phyloP scores from a whole-genome alignment of 257 asterid genomes.

The Osmanthus fragrans region DNA sequence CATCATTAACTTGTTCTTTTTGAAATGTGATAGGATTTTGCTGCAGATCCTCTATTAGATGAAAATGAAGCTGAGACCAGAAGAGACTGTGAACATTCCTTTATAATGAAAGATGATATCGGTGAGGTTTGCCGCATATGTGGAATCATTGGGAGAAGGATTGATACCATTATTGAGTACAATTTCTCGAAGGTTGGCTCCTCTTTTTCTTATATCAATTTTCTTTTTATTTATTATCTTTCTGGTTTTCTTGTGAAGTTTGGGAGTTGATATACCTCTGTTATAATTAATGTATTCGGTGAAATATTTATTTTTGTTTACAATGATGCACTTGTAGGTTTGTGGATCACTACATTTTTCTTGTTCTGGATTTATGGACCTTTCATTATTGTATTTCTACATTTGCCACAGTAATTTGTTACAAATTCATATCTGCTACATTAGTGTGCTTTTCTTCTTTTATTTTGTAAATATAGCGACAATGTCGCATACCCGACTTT shows the following conservation, averaged over 20 bases:
- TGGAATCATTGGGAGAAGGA: conserved; percentile 81
- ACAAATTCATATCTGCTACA: neutral
- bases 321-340: neutral
- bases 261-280: conserved; percentile 15
- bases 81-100: conserved; percentile 84
- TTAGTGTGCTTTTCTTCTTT: neutral
- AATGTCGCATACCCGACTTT: conserved; percentile 11
- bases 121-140: conserved; percentile 96
- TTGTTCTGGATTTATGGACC: conserved; percentile 11
- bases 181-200: conserved; percentile 77
- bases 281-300: conserved; percentile 2
- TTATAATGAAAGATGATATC: conserved; percentile 82
- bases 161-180: conserved; percentile 82
- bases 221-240: conserved; percentile 7
- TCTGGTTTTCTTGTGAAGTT: conserved; percentile 20
- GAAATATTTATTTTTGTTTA: too few species aligned
- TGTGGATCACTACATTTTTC: conserved; percentile 13
- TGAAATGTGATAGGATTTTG: conserved; percentile 50
- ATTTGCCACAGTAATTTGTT: neutral
- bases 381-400: neutral
- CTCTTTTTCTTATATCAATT: conserved; percentile 20
- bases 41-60: conserved; percentile 41
- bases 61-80: conserved; percentile 45
- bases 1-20: conserved; percentile 20
- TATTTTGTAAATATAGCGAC: neutral